Conservation (phyloP, 306 rosid genomes). For the Boehmeria nivea region DNA sequence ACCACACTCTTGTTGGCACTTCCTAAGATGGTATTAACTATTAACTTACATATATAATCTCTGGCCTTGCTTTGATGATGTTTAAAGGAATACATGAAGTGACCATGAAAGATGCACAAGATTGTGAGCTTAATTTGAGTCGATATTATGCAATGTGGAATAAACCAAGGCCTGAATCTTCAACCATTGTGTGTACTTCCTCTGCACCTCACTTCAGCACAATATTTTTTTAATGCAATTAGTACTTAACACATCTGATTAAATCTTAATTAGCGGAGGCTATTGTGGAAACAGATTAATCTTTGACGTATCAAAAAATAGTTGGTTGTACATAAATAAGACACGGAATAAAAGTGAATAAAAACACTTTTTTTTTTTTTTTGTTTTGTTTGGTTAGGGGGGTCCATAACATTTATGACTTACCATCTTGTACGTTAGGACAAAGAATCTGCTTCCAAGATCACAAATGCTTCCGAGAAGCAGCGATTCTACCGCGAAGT, state of each 20-base stretch:
- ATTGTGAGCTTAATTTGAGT: slow-evolving; percentile 47
- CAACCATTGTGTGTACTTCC: slow-evolving; percentile 43
- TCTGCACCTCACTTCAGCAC: neutral
- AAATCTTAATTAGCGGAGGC: too few relatives aligned
- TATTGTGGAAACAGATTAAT: too few relatives aligned
- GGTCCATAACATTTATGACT: too few relatives aligned
- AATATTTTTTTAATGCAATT: too few relatives aligned
- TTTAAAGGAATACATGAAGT: slow-evolving; percentile 60
- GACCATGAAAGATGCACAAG: slow-evolving; percentile 44
- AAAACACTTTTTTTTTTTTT: too few relatives aligned
- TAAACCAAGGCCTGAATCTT: slow-evolving; percentile 82
- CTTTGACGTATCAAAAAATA: too few relatives aligned
- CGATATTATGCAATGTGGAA: slow-evolving; percentile 89
- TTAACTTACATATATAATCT: neutral
- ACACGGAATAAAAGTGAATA: too few relatives aligned
- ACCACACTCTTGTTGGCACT: neutral
- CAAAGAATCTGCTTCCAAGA: slow-evolving; percentile 56
- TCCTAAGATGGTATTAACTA: neutral
- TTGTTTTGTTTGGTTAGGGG: too few relatives aligned
- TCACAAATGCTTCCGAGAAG: slow-evolving; percentile 43
- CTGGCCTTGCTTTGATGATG: neutral
- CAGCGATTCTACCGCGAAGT: slow-evolving; percentile 55
- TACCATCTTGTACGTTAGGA: slow-evolving; percentile 62
- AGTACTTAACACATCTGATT: too few relatives aligned
- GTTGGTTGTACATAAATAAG: too few relatives aligned